phyloP scores from a whole-genome alignment of 805 yeast species.

The Suhomyces emberorum region DNA sequence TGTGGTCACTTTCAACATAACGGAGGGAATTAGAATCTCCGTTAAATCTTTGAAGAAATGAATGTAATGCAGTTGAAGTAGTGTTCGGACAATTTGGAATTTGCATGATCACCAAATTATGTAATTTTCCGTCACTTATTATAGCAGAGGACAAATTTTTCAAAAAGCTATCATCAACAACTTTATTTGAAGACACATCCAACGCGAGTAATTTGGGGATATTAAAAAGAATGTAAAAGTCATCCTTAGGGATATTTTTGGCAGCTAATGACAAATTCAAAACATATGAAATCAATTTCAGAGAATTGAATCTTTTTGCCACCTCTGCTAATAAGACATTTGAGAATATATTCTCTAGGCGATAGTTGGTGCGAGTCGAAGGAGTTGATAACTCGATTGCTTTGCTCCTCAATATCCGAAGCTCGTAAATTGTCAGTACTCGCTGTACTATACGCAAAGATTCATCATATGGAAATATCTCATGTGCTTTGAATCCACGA shows the following conservation, averaged over 20 bases:
- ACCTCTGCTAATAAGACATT: slow-evolving; percentile 24
- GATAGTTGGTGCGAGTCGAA: slow-evolving; percentile 21
- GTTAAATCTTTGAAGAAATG: neutral
- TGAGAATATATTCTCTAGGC: slow-evolving; percentile 35
- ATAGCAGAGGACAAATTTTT: slow-evolving; percentile 19
- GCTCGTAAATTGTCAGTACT: too few relatives aligned
- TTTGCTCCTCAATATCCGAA: too few relatives aligned
- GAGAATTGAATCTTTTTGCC: slow-evolving; percentile 14
- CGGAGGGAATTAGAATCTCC: slow-evolving; percentile 2
- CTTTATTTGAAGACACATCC: slow-evolving; percentile 22
- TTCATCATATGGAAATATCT: too few relatives aligned
- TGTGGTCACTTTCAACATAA: slow-evolving; percentile 8
- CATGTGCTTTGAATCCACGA: slow-evolving; percentile 25
- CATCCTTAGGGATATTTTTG: slow-evolving; percentile 13
- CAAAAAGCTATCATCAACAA: slow-evolving; percentile 31
- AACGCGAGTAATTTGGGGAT: slow-evolving; percentile 23
- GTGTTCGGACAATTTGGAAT: slow-evolving; percentile 19
- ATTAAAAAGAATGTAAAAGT: slow-evolving; percentile 24
- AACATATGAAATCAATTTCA: slow-evolving; percentile 17
- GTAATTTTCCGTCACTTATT: slow-evolving; percentile 12
- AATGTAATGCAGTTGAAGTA: neutral
- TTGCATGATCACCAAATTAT: slow-evolving; percentile 20
- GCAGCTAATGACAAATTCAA: slow-evolving; percentile 27
- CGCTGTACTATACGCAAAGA: too few relatives aligned
- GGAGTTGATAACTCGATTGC: slow-evolving; percentile 14